phyloP scores from a whole-genome alignment of 2,329 filamentous ascomycete species.

The Beauveria caledonica region DNA sequence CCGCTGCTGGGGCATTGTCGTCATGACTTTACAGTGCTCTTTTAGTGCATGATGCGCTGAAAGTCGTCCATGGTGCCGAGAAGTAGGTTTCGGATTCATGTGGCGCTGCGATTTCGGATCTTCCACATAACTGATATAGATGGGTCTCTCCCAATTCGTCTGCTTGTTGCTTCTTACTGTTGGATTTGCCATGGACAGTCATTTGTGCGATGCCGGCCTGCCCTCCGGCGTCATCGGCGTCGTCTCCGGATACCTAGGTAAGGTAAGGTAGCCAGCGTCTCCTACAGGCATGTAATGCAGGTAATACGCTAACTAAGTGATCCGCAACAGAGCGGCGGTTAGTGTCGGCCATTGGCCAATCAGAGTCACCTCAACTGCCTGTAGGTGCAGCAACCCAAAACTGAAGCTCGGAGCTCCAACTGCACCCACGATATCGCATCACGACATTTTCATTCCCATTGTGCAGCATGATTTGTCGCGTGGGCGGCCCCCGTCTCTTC shows the following conservation, averaged over 20 bases:
- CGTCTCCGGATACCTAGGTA: background rate
- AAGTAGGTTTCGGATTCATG: background rate
- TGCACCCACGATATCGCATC: background rate
- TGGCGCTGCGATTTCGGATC: background rate
- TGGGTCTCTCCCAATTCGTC: no score
- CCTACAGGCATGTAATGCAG: background rate
- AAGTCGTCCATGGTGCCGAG: background rate
- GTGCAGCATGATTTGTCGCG: conserved; percentile 9
- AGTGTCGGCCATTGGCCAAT: conserved; percentile 1
- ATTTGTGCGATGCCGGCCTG: background rate
- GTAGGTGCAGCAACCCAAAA: background rate
- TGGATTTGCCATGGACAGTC: background rate
- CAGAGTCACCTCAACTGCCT: background rate
- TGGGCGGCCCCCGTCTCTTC: background rate
- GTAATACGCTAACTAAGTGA: no score
- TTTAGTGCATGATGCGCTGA: background rate
- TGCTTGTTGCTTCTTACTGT: no score
- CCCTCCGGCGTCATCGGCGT: background rate
- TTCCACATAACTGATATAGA: no score
- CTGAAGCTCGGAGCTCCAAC: background rate
- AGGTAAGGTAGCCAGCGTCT: no score
- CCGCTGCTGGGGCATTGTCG: background rate
- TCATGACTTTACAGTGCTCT: conserved; percentile 4
- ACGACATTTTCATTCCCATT: background rate
- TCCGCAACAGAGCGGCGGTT: background rate